Evolutionary conservation across 1,139 yeast genomes (phyloP), one percentile per base, ranked within the genome.

Genomic region (Schizosaccharomyces versatilis): DNA sequence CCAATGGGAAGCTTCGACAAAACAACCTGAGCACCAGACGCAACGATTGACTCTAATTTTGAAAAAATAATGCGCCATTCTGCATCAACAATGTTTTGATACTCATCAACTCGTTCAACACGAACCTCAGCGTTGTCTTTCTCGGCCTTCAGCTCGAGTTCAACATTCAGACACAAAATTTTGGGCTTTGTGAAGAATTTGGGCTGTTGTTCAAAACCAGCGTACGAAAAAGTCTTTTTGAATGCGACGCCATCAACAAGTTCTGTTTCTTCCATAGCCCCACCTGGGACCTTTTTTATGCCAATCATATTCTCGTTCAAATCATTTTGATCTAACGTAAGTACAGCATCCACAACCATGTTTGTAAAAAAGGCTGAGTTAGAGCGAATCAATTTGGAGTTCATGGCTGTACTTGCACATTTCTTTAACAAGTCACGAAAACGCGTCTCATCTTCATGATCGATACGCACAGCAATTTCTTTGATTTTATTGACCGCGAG

Each of bases 121-220:
- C 98, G 78, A 39, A 90, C 97, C 72, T 90, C 99, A n/a, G 99
- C 99, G 66, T 90, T 90, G 68, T 90, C 99, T 71, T 85, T 88
- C 70, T 90, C 99, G 1, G 98, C 97, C 71, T 90, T 90, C 65
- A 90, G 77, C 71, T 90, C 99, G 61, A 90, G 74, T 68, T 90
- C 99, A 44, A 93, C 90, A 66, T 93, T 90, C 64, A 90, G 74
- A 62, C 81, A 79, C 57, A 90, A 72, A 61, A 93, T 80, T 68
- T 81, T 84, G 53, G 99, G 95, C 66, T 84, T 72, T 14, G 65
- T 64, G 66, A 93, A 85, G 56, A 69, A 71, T 69, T 90, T 90
- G 54, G 98, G 99, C 69, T 93, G 98, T 71, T 90, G 99, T 69
- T 90, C 99, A 68, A 90, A 90, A 9, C 97, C 97, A 54, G 97